Base-by-base conservation (phyloP, 192 early-diverging fungal species). In the Coemansia sp. region DNA sequence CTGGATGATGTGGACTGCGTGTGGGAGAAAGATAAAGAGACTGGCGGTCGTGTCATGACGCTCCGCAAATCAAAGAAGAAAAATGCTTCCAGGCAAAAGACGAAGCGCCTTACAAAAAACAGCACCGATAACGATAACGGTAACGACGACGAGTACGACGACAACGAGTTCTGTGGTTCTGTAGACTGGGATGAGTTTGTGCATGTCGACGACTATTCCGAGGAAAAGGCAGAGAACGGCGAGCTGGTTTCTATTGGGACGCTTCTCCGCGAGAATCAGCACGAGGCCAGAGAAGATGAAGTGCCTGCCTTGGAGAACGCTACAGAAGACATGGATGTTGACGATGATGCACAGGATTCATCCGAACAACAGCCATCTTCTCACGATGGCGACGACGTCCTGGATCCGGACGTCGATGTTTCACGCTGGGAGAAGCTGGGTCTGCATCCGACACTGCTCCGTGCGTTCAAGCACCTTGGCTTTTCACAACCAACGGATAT, bases 401-500 rank as follows among this genome's bases (percentile, higher is more conserved):
- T 50, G 36, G 61, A 59, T 47, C 52, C 61, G 74, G 85, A 81
- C 19, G 79, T 89, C 25, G 85, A 89, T 63, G 79, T 87, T 15
- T 85, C 92, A 22, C 86, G 84, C 3, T 98, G 96, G 96, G 62
- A 78, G 25, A 50, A 59, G 1, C 84, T 90, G 37, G 83, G 84
- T 0, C 61, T 97, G 6, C 70, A 83, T 11, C 45, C 82, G 3
- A 31, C 61, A 13, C 73, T 97, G 30, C 69, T 87, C 28, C 78
- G 89, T 31, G 92, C 83, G 0, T 83, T 98, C 31, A 82, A 81
- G 50, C 83, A 88, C 23, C 83, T 88, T 6, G 81, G 87, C 25
- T 98, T 96, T 58, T 56, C 70, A 6, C 61, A 74, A 20, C 96
- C 96, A 1, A 96, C 94, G 0, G 88, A 88, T 23, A 98, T 98